Evolutionary conservation across 495 filamentous ascomycete species (phyloP), one percentile per base, ranked within the genome.

Genomic region (Neurospora intermedia): DNA sequence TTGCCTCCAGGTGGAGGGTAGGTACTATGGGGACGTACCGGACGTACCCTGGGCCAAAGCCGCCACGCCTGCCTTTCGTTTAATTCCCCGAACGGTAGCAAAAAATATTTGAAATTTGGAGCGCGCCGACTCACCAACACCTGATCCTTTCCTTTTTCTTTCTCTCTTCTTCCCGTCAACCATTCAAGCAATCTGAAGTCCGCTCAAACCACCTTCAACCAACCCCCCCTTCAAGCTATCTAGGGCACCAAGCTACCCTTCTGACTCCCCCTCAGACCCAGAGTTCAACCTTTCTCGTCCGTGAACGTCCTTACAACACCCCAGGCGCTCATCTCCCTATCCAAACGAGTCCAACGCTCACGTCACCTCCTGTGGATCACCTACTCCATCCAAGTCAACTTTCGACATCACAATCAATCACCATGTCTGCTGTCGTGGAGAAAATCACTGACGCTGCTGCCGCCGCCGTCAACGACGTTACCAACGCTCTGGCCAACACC

Each of bases 231-330:
- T 78, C 78, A 85, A 80, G 76, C 78, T 85, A 85, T 92, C 91
- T 94, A 93, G 92, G 92, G 92, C 92, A 92, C 91, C 81, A 87
- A 94, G 92, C 92, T 92, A 93, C 92, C 92, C 92, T 94, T 87
- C 87, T 86, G 81, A 84, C 83, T 84, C 85, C 87, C 86, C 86
- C 86, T 84, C 84, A 80, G 77, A 80, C 83, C 86, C 85, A 87
- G 84, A 87, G 85, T 86, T 84, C 82, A 86, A 84, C 79, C 43
- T 76, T 69, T 74, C 80, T 77, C 78, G 81, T 82, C 81, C 80
- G 80, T 78, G 76, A 85, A 83, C 82, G 82, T 83, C 83, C 76
- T 62, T 35, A 62, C 54, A 62, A 62, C 46, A 62, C 27, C 27
- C 11, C 27, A 62, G 80, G 73, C 75, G 80, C 81, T 76, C 78